These are phyloP conservation scores for Alternaria infectoria DNA, from an alignment of 2,329 filamentous ascomycete genomes.

Conservation along the genomic window DNA sequence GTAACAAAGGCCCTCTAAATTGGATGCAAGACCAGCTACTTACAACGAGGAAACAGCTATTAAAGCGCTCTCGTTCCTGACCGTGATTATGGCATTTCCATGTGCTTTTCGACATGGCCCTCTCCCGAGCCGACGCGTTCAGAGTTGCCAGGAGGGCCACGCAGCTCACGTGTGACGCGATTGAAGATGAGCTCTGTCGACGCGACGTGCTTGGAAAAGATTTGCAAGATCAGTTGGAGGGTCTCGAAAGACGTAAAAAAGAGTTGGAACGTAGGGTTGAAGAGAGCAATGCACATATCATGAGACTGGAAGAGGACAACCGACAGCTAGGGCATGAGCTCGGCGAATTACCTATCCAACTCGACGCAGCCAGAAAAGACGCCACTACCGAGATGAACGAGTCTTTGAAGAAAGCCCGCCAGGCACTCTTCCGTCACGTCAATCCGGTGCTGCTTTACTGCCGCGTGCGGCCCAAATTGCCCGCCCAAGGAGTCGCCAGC, in stretches of 20 bases:
- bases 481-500: not conserved
- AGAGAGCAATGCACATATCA: not conserved
- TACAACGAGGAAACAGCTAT: not conserved
- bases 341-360: not conserved
- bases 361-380: not conserved
- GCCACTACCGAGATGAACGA: not conserved
- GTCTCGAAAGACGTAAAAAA: not conserved
- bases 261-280: not conserved
- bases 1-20: not conserved
- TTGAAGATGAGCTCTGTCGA: not conserved
- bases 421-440: not conserved
- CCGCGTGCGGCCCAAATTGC: not conserved
- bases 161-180: not conserved
- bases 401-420: not conserved
- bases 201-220: not conserved
- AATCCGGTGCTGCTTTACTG: not conserved
- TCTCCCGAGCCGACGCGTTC: not conserved
- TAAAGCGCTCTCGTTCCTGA: not conserved
- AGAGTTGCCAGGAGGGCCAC: not conserved
- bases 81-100: not conserved
- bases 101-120: not conserved
- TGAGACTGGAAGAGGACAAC: not conserved
- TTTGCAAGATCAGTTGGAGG: not conserved
- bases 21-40: not conserved
- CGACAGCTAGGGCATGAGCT: not conserved